Base-by-base conservation (phyloP, 169 alveolate species). In the Plasmodium reichenowi region DNA sequence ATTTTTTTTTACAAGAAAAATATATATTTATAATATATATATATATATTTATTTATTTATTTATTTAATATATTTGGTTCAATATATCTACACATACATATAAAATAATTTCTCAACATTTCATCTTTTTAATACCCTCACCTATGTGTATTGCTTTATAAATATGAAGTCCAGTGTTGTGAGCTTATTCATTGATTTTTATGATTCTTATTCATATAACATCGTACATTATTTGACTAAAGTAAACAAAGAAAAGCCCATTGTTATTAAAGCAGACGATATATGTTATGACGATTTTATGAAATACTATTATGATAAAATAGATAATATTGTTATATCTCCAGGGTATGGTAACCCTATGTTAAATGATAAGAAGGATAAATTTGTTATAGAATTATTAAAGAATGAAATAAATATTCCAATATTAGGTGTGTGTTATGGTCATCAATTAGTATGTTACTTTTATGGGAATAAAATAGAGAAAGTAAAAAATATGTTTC, bases 281-380 rank as follows among this genome's bases (percentile, higher is more conserved):
- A n/a, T 78, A 22, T 26, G 22, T 70, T 66, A 48, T 78, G 58
- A 78, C 12, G 78, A 66, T 29, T 78, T 78, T 29, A 0, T 76
- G 70, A 66, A 43, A 52, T 26, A 43, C 0, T 76, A 76, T 64
- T 64, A 76, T 67, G 52, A 64, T 17, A 50, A 50, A 20, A 60
- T 78, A 13, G 71, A 78, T 47, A 78, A 78, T 78, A 60, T 78
- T 15, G 58, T 78, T 29, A 59, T 78, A 52, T 78, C 78, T n/a
- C 72, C 89, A 50, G 78, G 67, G 20, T 78, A 78, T 78, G 89
- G 89, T 26, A 64, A 78, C 9, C 71, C 78, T n/a, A 47, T 59
- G 54, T 52, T 38, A 58, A 56, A 58, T 54, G 24, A 15, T 7
- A 24, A 70, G 9, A 48, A 76, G 17, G 74, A 62, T 9, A 38